These are phyloP conservation scores for Ustilago tritici DNA, from an alignment of 1,284 basidiomycete species.

Conservation along the genomic window DNA sequence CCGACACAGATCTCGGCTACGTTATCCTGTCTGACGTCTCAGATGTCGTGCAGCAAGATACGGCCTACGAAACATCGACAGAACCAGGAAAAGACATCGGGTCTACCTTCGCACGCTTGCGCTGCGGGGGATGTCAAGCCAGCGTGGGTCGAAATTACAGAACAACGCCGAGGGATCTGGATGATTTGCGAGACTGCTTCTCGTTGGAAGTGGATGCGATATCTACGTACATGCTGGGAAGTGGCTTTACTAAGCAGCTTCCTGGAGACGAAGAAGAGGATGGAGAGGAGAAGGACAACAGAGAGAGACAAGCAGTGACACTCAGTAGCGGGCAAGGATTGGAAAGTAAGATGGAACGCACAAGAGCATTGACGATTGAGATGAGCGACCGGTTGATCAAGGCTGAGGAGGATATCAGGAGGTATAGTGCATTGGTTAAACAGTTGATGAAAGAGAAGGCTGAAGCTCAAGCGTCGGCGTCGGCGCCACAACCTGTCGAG, in stretches of 20 bases:
- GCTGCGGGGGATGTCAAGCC: slow-evolving; percentile 40
- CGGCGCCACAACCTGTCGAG: not conserved
- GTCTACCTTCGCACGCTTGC: slow-evolving; percentile 40
- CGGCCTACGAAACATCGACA: slow-evolving; percentile 32
- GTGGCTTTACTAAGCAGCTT: slow-evolving; percentile 23
- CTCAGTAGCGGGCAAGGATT: not conserved
- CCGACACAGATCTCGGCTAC: slow-evolving; percentile 49
- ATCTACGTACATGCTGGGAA: slow-evolving; percentile 36
- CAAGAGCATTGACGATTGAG: slow-evolving; percentile 41
- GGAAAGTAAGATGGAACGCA: slow-evolving; percentile 39
- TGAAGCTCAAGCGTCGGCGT: not conserved
- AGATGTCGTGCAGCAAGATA: slow-evolving; percentile 35
- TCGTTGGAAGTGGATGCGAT: slow-evolving; percentile 41
- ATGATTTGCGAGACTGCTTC: slow-evolving; percentile 49
- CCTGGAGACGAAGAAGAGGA: slow-evolving; percentile 10
- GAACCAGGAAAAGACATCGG: slow-evolving; percentile 43
- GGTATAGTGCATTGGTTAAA: slow-evolving; percentile 23
- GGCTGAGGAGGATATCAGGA: slow-evolving; percentile 34
- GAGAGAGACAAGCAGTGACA: not conserved
- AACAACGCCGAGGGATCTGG: slow-evolving; percentile 47
- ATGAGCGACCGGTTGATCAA: slow-evolving; percentile 41
- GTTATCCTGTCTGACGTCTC: slow-evolving; percentile 49
- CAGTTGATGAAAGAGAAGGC: slow-evolving; percentile 7
- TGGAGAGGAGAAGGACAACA: not conserved
- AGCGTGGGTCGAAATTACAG: slow-evolving; percentile 47